Evolutionary conservation across 306 rosid genomes (phyloP).

Genomic region (Rosa lucieae): DNA sequence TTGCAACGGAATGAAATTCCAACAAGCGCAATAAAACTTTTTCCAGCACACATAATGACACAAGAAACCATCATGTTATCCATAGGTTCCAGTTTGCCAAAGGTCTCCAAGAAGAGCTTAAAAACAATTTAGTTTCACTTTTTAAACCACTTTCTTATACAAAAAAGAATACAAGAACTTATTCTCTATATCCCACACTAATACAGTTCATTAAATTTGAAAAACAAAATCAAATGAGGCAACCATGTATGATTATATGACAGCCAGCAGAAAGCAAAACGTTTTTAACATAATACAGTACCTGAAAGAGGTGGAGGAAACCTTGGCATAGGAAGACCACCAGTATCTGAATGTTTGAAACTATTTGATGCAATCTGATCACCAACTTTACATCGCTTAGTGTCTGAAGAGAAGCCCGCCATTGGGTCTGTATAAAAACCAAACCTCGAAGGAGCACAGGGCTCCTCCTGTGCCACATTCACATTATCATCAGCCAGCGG

Average conservation of each 20-base stretch:
- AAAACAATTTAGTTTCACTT: background rate
- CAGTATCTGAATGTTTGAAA: slow-evolving; percentile 38
- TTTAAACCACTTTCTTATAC: background rate
- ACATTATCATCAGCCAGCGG: slow-evolving; percentile 61
- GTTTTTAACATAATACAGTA: slow-evolving; percentile 17
- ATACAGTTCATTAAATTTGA: background rate
- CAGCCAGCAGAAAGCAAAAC: background rate
- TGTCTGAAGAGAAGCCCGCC: slow-evolving; percentile 73
- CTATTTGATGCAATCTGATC: slow-evolving; percentile 31
- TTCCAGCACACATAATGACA: background rate
- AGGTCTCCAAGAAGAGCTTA: background rate
- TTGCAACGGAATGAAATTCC: background rate
- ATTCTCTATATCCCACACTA: background rate
- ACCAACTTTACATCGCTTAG: slow-evolving; percentile 31
- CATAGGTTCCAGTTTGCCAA: background rate
- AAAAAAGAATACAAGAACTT: background rate
- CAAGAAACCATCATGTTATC: background rate
- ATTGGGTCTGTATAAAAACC: slow-evolving; percentile 87
- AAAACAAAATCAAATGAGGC: background rate
- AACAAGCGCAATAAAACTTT: background rate
- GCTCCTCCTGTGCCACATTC: slow-evolving; percentile 30
- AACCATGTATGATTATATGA: background rate
- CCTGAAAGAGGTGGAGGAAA: slow-evolving; percentile 49
- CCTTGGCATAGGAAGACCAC: slow-evolving; percentile 30
- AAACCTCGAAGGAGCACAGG: slow-evolving; percentile 62